These are phyloP conservation scores for Malania oleifera DNA, from an alignment of 164 flowering plant genomes.

Conservation along the genomic window DNA sequence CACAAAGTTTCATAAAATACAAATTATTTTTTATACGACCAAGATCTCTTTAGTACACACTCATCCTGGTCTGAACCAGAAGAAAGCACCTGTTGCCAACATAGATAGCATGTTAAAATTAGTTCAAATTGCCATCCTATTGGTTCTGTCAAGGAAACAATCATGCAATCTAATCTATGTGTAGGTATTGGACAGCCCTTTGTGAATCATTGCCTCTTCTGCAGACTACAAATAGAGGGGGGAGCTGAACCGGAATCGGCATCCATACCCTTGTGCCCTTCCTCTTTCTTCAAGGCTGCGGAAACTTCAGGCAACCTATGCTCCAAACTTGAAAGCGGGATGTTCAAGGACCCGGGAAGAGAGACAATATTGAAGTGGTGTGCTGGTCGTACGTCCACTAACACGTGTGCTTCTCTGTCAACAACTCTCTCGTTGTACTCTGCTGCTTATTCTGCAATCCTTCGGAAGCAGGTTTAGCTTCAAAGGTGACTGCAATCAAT, in stretches of 20 bases:
- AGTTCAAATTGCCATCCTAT: too few species aligned
- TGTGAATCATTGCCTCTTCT: slow-evolving; percentile 98
- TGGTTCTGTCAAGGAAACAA: too few species aligned
- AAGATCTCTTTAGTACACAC: too few species aligned
- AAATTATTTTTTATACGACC: too few species aligned
- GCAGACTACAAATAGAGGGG: slow-evolving; percentile 64
- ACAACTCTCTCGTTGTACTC: slow-evolving; percentile 55
- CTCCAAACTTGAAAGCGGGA: slow-evolving; percentile 70
- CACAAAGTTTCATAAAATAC: too few species aligned
- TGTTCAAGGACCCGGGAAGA: slow-evolving; percentile 68
- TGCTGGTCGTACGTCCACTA: slow-evolving; percentile 84
- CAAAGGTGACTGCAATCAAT: slow-evolving; percentile 52
- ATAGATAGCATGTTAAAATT: too few species aligned
- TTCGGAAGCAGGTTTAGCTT: slow-evolving; percentile 60
- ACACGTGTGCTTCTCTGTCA: slow-evolving; percentile 61
- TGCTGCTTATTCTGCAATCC: slow-evolving; percentile 66
- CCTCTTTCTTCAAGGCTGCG: slow-evolving; percentile 44
- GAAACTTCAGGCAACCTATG: slow-evolving; percentile 41
- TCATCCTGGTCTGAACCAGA: too few species aligned
- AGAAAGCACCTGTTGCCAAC: too few species aligned
- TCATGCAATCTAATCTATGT: too few species aligned
- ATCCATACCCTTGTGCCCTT: slow-evolving; percentile 11
- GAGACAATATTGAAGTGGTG: slow-evolving; percentile 86
- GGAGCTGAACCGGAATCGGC: slow-evolving; percentile 27
- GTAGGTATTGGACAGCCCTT: slow-evolving; percentile 75